These are phyloP conservation scores for Furcasterigmium sp. DNA, from an alignment of 2,329 filamentous ascomycete species.

Conservation along the genomic window DNA sequence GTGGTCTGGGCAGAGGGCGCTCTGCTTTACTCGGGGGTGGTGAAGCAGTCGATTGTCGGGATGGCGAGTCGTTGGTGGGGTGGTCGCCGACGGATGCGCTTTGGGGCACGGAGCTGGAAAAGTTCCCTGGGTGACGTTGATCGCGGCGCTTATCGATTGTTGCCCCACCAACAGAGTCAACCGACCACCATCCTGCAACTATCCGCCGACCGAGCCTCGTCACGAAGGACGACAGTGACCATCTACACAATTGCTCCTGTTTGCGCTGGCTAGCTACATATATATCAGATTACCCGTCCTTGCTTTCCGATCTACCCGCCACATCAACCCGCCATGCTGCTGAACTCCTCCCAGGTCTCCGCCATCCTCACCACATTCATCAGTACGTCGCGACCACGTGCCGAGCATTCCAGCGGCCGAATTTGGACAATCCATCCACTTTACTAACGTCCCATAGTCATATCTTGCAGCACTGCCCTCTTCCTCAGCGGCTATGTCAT, in stretches of 20 bases:
- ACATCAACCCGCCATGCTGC: constrained; percentile 36
- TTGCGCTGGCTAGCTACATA: neutral
- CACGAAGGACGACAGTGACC: neutral
- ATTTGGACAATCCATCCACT: too few species aligned
- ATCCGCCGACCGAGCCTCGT: constrained; percentile 3
- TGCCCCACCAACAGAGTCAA: constrained; percentile 32
- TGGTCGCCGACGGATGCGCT: neutral
- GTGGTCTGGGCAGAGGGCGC: too few species aligned
- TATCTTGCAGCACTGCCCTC: constrained; percentile 73
- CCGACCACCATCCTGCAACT: constrained; percentile 8
- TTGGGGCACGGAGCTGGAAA: neutral
- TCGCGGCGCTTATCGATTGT: constrained; percentile 35
- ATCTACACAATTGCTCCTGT: neutral
- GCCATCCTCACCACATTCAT: constrained; percentile 59
- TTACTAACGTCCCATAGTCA: constrained; percentile 40
- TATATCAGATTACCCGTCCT: neutral
- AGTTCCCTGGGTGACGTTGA: neutral
- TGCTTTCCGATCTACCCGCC: neutral
- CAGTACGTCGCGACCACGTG: constrained; percentile 38
- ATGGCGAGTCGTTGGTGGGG: neutral
- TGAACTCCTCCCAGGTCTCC: constrained; percentile 67
- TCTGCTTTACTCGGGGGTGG: too few species aligned
- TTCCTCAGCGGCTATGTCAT: constrained; percentile 85
- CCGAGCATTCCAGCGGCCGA: constrained; percentile 6
- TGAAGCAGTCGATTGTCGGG: too few species aligned